Evolutionary conservation across 192 early-diverging fungal species (phyloP), one percentile per base, ranked within the genome.

Genomic region (Podochytrium sp.): DNA sequence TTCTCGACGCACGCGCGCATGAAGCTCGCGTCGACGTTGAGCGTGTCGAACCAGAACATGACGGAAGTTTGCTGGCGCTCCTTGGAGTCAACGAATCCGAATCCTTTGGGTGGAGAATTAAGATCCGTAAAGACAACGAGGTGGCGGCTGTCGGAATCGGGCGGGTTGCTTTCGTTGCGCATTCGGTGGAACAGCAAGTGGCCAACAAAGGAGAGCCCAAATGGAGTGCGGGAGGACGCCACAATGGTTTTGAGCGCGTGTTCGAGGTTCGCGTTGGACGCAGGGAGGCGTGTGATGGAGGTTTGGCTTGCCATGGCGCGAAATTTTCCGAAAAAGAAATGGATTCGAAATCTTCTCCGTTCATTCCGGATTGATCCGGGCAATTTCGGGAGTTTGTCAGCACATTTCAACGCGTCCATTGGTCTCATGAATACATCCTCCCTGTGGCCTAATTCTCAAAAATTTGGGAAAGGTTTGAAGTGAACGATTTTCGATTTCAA

Each of bases 41-140:
- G 59, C 33, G 7, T n/a, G n/a, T n/a, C 16, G 10, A 61, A 61
- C 59, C 59, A 61, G 59, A 61, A 61, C 35, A 12, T 10, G 35
- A 33, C 25, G 1, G 7, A 12, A 12, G 59, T 61, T 14, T 35
- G 27, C 34, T 61, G 59, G 12, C 59, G 30, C 14, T 14, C 34
- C 2, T 37, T 33, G 20, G 59, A 37, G 59, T 39, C 25, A 25
- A 61, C 2, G 33, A 61, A 35, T 14, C 14, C 59, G 38, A 61
- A 61, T 18, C 16, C 59, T 12, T 30, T 57, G 20, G 23, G 16
- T 29, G 20, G n/a, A 14, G 29, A 29, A 6, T 16, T 12, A 6
- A 12, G 30, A 33, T 14, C 59, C 14, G 16, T 29, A 37, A 38
- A 61, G 32, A 37, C 7, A 33, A 61, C 33, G 3, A 61, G 27